Percentiles rank a stretch among this genome's conserved stretches.
These are phyloP conservation scores for Backusella psychrophila DNA, from an alignment of 192 early-diverging fungal species.

Conservation along the genomic window DNA sequence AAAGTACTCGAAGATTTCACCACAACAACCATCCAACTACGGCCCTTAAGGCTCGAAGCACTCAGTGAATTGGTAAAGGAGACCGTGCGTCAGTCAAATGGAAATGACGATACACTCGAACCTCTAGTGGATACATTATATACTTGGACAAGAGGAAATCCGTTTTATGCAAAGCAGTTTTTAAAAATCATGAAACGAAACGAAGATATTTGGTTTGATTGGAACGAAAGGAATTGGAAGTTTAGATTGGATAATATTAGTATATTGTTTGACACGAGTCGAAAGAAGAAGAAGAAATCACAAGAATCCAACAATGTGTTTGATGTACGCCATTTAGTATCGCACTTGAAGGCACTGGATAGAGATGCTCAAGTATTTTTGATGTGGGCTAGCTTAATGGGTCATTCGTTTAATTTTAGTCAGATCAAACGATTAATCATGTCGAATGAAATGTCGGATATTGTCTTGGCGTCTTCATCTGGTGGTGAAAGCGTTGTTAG, in stretches of 20 bases:
- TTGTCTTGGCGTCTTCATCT: neutral
- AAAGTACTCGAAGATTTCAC: conserved; percentile 3
- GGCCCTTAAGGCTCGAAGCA: neutral
- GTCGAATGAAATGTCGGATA: neutral
- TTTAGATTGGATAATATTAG: conserved; percentile 18
- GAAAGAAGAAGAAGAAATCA: neutral
- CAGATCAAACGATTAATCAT: conserved; percentile 22
- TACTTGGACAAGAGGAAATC: conserved; percentile 21
- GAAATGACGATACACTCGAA: neutral
- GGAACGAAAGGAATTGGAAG: conserved; percentile 22
- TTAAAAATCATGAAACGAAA: conserved; percentile 22
- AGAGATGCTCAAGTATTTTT: conserved; percentile 17
- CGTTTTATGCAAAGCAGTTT: conserved; percentile 25
- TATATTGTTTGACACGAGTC: neutral
- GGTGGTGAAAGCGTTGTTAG: neutral
- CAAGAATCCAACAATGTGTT: neutral
- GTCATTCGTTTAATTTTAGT: conserved; percentile 19
- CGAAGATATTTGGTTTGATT: conserved; percentile 26
- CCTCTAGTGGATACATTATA: conserved; percentile 16
- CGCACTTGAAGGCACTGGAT: conserved; percentile 11
- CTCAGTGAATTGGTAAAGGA: conserved; percentile 9
- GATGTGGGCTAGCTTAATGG: conserved; percentile 28
- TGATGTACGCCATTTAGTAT: conserved; percentile 19
- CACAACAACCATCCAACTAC: neutral
- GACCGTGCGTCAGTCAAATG: conserved; percentile 6